phyloP scores from a whole-genome alignment of 23 red algal species.

The Chondrus crispus region DNA sequence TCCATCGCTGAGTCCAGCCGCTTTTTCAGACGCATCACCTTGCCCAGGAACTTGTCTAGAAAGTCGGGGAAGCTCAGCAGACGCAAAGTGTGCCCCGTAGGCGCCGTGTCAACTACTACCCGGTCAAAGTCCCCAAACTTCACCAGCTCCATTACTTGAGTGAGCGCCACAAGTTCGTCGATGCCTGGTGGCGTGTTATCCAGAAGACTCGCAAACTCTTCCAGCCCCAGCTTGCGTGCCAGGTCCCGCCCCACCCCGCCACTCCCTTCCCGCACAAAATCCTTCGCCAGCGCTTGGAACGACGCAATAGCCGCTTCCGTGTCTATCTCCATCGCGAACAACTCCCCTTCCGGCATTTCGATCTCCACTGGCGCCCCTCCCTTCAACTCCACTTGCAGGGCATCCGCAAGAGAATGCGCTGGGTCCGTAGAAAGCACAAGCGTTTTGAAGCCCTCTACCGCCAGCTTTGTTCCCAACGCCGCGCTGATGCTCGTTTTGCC shows the following conservation, averaged over 20 bases:
- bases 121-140: conserved; percentile 76
- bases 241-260: conserved; percentile 69
- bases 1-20: conserved; percentile 75
- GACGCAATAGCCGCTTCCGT: conserved; percentile 76
- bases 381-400: conserved; percentile 44
- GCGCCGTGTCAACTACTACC: conserved; percentile 95
- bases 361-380: conserved; percentile 72
- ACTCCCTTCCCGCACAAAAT: conserved; percentile 41
- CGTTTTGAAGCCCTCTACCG: conserved; percentile 65
- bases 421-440: conserved; percentile 95
- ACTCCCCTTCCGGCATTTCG: conserved; percentile 28
- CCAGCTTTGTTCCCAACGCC: conserved; percentile 62
- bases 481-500: conserved; percentile 86
- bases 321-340: conserved; percentile 94
- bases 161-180: conserved; percentile 93
- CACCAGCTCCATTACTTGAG: conserved; percentile 84
- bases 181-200: conserved; percentile 94
- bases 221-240: conserved; percentile 80
- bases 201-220: conserved; percentile 87
- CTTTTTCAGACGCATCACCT: conserved; percentile 78
- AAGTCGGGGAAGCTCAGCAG: conserved; percentile 94
- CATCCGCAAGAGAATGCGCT: conserved; percentile 93
- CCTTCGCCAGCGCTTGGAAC: conserved; percentile 67
- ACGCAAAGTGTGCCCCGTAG: conserved; percentile 93
- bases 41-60: conserved; percentile 85